A percentile compares a stretch with the other conserved stretches of the same genome.
Evolutionary conservation across 1,284 basidiomycete species (phyloP).

Genomic region (Caloboletus inedulis): DNA sequence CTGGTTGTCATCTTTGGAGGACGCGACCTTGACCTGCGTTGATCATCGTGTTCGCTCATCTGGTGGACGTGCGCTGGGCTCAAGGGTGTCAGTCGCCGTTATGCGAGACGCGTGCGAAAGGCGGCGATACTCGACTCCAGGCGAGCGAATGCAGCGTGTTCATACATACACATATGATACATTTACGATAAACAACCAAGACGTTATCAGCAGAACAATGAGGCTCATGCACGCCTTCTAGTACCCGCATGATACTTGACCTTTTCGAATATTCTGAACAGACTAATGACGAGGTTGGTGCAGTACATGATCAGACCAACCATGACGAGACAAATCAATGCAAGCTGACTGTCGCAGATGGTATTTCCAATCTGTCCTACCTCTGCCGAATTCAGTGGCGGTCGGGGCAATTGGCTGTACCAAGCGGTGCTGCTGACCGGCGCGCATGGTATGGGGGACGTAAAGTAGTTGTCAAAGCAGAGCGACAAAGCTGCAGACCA

Average conservation of each 20-base stretch:
- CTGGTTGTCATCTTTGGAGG: conserved; percentile 26
- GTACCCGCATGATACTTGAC: conserved; percentile 58
- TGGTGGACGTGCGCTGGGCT: not conserved
- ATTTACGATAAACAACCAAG: not conserved
- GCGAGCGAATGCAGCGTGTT: not conserved
- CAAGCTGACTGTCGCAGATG: conserved; percentile 70
- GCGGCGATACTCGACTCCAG: not conserved
- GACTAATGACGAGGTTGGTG: conserved; percentile 75
- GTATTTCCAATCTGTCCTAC: conserved; percentile 45
- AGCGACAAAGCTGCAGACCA: conserved; percentile 91
- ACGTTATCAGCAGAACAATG: not conserved
- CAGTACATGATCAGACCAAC: conserved; percentile 76
- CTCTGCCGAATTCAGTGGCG: conserved; percentile 39
- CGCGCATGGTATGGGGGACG: conserved; percentile 77
- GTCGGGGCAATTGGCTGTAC: conserved; percentile 63
- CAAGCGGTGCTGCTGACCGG: conserved; percentile 56
- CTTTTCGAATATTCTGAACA: conserved; percentile 87
- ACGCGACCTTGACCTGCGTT: conserved; percentile 8
- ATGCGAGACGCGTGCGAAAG: conserved; percentile 11
- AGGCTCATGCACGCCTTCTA: conserved; percentile 17
- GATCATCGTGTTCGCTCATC: conserved; percentile 25
- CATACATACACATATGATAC: not conserved
- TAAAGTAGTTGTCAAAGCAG: conserved; percentile 90
- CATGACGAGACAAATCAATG: conserved; percentile 71
- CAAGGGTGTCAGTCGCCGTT: not conserved